These are phyloP conservation scores for Candolleomyces eurysporus DNA, from an alignment of 768 basidiomycete genomes.

Conservation along the genomic window DNA sequence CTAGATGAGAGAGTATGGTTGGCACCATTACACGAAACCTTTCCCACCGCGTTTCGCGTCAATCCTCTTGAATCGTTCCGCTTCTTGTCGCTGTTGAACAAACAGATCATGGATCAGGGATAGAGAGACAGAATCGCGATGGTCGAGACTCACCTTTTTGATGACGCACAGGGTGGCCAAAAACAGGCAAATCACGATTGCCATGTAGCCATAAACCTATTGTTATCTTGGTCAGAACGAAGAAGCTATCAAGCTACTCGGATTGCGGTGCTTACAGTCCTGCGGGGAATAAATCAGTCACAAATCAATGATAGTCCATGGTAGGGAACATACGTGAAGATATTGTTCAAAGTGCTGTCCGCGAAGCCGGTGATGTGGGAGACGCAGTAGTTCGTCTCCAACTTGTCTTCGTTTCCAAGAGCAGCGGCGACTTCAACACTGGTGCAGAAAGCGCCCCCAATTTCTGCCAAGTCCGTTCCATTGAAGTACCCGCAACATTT, in stretches of 20 bases:
- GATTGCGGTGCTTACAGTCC: conserved; percentile 37
- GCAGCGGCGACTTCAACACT: conserved; percentile 37
- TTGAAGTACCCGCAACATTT: conserved; percentile 86
- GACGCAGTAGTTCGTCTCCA: conserved; percentile 63
- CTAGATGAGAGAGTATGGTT: background rate
- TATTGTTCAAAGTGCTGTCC: conserved; percentile 72
- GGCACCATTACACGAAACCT: conserved; percentile 65
- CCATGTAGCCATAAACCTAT: conserved; percentile 81
- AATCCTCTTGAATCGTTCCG: conserved; percentile 84
- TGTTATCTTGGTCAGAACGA: conserved; percentile 10
- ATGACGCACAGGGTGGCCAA: conserved; percentile 85
- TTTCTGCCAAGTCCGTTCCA: conserved; percentile 53
- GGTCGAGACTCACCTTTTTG: conserved; percentile 53
- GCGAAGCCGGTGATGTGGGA: conserved; percentile 64
- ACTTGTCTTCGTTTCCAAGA: conserved; percentile 35
- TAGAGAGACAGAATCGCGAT: background rate
- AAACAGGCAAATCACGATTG: conserved; percentile 70
- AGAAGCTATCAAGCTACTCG: background rate
- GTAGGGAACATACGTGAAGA: conserved; percentile 71
- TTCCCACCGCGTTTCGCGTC: conserved; percentile 85
- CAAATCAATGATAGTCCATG: background rate
- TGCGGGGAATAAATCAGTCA: conserved; percentile 17
- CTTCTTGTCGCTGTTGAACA: conserved; percentile 28
- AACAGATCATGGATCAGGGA: conserved; percentile 56
- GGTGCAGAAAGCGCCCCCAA: conserved; percentile 64